These are phyloP conservation scores for Fusarium duplospermum DNA, from an alignment of 2,329 filamentous ascomycete species.

Conservation along the genomic window DNA sequence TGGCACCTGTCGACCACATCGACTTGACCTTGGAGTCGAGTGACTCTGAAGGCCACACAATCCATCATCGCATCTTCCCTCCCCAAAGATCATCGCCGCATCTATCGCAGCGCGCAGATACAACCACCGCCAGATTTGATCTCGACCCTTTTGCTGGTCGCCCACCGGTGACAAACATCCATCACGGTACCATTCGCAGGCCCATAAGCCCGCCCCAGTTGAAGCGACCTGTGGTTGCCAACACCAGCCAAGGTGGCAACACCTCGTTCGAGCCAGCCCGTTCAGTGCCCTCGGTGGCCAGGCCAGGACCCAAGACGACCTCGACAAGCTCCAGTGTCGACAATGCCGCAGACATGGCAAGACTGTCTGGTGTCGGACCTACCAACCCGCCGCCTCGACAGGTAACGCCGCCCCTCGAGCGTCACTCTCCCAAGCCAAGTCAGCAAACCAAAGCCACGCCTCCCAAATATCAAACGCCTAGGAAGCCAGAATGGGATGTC, in stretches of 20 bases:
- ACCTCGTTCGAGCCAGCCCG: slow-evolving; percentile 8
- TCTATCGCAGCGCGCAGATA: slow-evolving; percentile 3
- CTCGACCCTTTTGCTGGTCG: slow-evolving; percentile 13
- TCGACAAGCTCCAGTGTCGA: slow-evolving; percentile 20
- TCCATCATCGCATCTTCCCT: background rate
- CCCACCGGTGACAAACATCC: slow-evolving; percentile 4
- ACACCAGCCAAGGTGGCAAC: slow-evolving; percentile 5
- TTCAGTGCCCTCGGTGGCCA: background rate
- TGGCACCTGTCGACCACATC: slow-evolving; percentile 25
- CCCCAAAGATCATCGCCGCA: background rate
- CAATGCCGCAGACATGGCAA: slow-evolving; percentile 40
- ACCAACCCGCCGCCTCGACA: slow-evolving; percentile 38
- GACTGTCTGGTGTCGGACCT: slow-evolving; percentile 32
- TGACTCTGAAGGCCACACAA: slow-evolving; percentile 20
- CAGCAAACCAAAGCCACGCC: slow-evolving; percentile 24
- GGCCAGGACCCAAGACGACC: slow-evolving; percentile 17
- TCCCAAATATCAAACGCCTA: slow-evolving; percentile 38
- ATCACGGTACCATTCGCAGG: slow-evolving; percentile 15
- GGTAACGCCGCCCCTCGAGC: slow-evolving; percentile 38
- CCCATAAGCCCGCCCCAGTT: slow-evolving; percentile 47
- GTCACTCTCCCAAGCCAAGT: slow-evolving; percentile 16
- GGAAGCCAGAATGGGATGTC: slow-evolving; percentile 54
- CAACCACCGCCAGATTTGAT: slow-evolving; percentile 23
- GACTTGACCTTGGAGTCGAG: slow-evolving; percentile 35
- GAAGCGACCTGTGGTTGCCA: slow-evolving; percentile 32